phyloP scores from a whole-genome alignment of 169 alveolate species.

The Perkinsus marinus region DNA sequence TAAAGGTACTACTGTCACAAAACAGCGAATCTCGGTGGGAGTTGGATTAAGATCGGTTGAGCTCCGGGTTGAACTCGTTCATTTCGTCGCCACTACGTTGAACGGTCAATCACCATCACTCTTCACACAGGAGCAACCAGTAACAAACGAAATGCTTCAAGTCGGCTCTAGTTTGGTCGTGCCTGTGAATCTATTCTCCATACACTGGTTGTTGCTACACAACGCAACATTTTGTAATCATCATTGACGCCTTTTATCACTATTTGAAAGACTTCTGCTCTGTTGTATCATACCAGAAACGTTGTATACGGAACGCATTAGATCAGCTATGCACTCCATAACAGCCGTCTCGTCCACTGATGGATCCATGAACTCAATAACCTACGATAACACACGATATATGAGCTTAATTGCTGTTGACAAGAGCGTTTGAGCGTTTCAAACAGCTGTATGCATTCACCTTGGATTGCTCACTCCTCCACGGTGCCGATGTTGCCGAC shows the following conservation, averaged over 20 bases:
- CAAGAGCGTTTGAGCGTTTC: no score
- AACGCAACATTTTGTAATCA: neutral
- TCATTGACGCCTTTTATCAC: neutral
- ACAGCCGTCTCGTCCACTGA: neutral
- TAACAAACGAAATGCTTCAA: no score
- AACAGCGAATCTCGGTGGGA: no score
- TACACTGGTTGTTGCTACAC: neutral
- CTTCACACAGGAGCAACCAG: no score
- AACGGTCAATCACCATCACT: no score
- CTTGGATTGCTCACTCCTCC: neutral
- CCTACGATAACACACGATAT: neutral
- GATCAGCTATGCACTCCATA: neutral
- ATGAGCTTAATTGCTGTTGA: no score
- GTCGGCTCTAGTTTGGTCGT: no score
- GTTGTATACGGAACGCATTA: neutral
- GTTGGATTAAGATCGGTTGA: no score
- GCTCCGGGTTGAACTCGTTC: no score
- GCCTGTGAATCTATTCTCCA: no score
- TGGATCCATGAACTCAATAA: neutral
- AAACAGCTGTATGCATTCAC: neutral
- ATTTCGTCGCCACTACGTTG: no score
- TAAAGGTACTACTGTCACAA: no score
- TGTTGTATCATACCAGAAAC: neutral
- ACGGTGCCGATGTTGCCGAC: neutral
- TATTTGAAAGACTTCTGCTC: neutral